phyloP scores from a whole-genome alignment of 1,139 yeast species.

The Taphrina pruni region DNA sequence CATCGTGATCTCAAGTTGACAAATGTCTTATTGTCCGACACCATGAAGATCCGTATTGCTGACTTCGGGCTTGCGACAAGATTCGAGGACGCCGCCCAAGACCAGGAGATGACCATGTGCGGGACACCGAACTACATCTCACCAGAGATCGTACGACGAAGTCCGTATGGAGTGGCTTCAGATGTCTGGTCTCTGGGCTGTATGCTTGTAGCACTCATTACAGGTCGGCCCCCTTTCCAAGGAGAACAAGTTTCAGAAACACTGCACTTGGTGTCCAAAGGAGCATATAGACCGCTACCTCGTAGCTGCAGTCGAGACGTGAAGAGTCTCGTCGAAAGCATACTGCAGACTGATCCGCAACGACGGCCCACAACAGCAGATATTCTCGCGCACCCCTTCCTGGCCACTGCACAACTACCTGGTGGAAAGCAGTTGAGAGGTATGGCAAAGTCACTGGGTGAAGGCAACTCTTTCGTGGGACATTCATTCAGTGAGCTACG shows the following conservation, averaged over 20 bases:
- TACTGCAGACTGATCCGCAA: conserved; percentile 41
- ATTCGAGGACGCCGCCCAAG: conserved; percentile 41
- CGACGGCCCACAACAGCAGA: conserved; percentile 38
- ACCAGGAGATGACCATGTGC: conserved; percentile 49
- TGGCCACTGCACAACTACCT: conserved; percentile 20
- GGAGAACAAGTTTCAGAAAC: conserved; percentile 50
- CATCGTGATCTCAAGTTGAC: conserved; percentile 91
- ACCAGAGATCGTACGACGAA: conserved; percentile 62
- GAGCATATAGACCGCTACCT: conserved; percentile 40
- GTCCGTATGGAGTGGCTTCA: conserved; percentile 61
- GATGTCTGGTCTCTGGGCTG: conserved; percentile 68
- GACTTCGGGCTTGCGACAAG: conserved; percentile 42
- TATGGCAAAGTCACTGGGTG: not conserved
- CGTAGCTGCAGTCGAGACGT: conserved; percentile 36
- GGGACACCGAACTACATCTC: conserved; percentile 52
- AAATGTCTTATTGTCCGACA: conserved; percentile 51
- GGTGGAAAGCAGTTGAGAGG: not conserved
- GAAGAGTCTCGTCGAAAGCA: conserved; percentile 34
- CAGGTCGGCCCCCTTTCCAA: conserved; percentile 61
- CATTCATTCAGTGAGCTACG: not conserved
- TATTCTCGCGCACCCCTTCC: conserved; percentile 41
- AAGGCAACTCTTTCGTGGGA: not conserved
- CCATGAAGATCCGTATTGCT: conserved; percentile 36
- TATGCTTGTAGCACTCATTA: conserved; percentile 64
- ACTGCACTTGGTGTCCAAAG: conserved; percentile 34